Conservation (phyloP, 345 rosid species). For the Euphorbia pulcherrima region DNA sequence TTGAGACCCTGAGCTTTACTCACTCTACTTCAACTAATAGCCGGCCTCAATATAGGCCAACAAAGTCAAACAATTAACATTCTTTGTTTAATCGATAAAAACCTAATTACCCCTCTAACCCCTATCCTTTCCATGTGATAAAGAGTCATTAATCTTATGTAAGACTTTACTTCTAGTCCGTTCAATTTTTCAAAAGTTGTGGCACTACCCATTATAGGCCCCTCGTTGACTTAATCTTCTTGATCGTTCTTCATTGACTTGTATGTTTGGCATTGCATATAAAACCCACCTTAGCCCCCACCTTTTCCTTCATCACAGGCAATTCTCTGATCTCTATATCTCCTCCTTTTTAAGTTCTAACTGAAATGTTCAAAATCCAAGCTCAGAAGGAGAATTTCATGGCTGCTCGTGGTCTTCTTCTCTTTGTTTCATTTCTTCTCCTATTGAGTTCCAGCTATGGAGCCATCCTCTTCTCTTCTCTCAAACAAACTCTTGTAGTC, state of each 20-base stretch:
- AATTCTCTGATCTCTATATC: too few species aligned
- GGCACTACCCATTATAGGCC: not conserved
- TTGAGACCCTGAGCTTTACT: too few species aligned
- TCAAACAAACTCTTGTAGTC: slow-evolving; percentile 29
- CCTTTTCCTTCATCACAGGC: not conserved
- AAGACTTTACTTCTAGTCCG: not conserved
- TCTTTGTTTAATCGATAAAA: not conserved
- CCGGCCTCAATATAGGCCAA: too few species aligned
- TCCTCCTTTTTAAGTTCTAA: not conserved
- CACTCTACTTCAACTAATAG: too few species aligned
- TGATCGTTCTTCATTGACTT: not conserved
- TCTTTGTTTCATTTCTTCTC: slow-evolving; percentile 15
- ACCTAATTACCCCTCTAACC: not conserved
- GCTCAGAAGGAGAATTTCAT: not conserved
- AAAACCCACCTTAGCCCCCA: not conserved
- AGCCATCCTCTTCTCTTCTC: slow-evolving; percentile 22
- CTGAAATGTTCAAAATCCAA: not conserved
- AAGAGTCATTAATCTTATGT: not conserved
- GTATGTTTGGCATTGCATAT: not conserved
- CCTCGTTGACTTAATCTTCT: not conserved
- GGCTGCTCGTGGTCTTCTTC: slow-evolving; percentile 19
- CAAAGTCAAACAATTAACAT: slow-evolving; percentile 6
- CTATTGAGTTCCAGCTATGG: slow-evolving; percentile 9
- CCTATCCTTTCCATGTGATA: slow-evolving; percentile 12
- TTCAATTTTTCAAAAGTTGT: not conserved